Base-by-base conservation (phyloP, 2,329 filamentous ascomycete species). In the Fusarium udum region DNA sequence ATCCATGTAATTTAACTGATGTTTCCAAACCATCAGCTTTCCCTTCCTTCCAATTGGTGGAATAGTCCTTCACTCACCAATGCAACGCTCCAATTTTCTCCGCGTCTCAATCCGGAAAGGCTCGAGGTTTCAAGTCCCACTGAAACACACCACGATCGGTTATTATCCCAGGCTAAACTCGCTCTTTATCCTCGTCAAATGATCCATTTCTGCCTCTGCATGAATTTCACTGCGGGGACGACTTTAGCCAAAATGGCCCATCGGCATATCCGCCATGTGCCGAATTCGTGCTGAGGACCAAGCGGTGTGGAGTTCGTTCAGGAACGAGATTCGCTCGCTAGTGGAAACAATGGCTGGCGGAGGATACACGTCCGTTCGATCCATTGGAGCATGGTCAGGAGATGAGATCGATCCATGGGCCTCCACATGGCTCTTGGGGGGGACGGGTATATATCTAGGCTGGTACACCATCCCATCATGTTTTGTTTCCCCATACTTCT, bases 301-400 rank as follows among this genome's bases (percentile, higher is more conserved):
- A 22, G 48, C 24, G 20, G 37, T 42, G 49, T 24, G 37, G 31
- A 45, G 49, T 31, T n/a, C 6, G 13, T 28, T 39, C n/a, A 28
- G 16, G 39, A 40, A 24, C 37, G 14, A 15, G 34, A 24, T 61
- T 58, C 40, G 55, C 5, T 48, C 31, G 18, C 45, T n/a, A 37
- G 26, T 64, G 28, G 53, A 52, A 52, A 45, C 39, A 55, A n/a
- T 15, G 39, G 28, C 63, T 46, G 64, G 63, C 64, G 64, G 64
- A 67, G 64, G 63, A 20, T 67, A 52, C 53, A 42, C 24, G 64
- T 67, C 64, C 64, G 64, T 48, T 45, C 31, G 37, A 61, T 61
- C 57, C 22, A 32, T 67, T 67, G 53, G 24, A 67, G 62, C 39
- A 39, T 37, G 14, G 39, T 46, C 63, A 64, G 7, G 40, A n/a